phyloP scores from a whole-genome alignment of 176 grass and related monocot genomes.

The Saccharum spontaneum region DNA sequence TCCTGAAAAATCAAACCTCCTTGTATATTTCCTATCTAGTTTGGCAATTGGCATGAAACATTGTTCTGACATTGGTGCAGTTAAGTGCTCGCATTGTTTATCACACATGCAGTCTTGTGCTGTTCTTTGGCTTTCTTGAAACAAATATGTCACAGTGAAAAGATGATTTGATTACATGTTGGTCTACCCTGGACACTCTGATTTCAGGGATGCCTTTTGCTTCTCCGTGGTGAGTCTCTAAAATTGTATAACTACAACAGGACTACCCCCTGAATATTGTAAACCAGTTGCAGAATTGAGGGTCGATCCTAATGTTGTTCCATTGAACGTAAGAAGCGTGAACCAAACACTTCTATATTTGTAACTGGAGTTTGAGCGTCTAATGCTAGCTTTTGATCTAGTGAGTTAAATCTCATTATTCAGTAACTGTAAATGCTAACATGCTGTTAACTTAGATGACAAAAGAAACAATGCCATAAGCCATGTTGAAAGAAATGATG shows the following conservation, averaged over 20 bases:
- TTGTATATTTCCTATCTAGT: background rate
- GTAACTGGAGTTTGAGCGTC: background rate
- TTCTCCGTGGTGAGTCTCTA: background rate
- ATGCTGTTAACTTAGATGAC: background rate
- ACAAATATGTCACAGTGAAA: background rate
- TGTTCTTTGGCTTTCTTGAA: background rate
- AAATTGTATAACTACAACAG: background rate
- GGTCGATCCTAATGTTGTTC: background rate
- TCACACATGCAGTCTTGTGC: background rate
- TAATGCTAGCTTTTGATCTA: background rate
- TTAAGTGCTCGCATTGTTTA: background rate
- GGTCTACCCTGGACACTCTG: background rate
- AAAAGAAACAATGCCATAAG: background rate
- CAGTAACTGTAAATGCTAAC: background rate
- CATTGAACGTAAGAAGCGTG: background rate
- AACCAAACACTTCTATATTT: background rate
- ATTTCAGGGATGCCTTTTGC: background rate
- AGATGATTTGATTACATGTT: background rate
- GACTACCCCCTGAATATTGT: background rate
- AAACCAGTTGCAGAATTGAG: background rate
- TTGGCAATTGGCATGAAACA: background rate
- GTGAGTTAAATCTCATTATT: background rate
- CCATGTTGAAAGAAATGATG: background rate
- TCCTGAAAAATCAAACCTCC: background rate
- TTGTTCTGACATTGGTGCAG: background rate